A percentile compares a stretch with the other conserved stretches of the same genome.
phyloP scores from a whole-genome alignment of 2,329 filamentous ascomycete genomes.

The Alternaria arborescens region DNA sequence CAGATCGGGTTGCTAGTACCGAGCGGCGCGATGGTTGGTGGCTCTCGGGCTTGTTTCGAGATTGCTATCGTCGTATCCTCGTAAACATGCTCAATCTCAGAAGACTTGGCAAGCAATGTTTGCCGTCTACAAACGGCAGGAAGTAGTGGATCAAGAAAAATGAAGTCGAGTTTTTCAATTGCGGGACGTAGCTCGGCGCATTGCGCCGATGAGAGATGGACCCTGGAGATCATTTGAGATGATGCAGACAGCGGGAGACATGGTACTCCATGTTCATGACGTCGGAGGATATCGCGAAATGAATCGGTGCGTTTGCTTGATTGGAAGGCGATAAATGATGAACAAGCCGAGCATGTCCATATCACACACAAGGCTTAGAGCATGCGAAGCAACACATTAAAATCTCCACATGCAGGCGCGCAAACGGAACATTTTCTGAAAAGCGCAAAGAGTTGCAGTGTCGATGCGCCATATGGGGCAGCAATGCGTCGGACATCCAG shows the following conservation, averaged over 20 bases:
- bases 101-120: conserved; percentile 11
- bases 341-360: conserved; percentile 22
- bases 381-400: conserved; percentile 7
- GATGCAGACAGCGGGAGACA: conserved; percentile 18
- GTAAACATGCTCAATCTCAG: conserved; percentile 17
- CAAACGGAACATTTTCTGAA: conserved; percentile 7
- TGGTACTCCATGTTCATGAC: conserved; percentile 26
- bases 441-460: conserved; percentile 9
- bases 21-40: conserved; percentile 19
- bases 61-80: conserved; percentile 16
- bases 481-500: conserved; percentile 17
- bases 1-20: conserved; percentile 23
- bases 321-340: conserved; percentile 1
- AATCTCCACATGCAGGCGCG: conserved; percentile 14
- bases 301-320: neutral
- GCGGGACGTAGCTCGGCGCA: conserved; percentile 10
- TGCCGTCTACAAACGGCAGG: conserved; percentile 6
- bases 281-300: conserved; percentile 14
- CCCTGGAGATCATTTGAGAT: conserved; percentile 27
- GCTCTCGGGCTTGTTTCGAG: conserved; percentile 14
- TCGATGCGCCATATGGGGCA: conserved; percentile 13
- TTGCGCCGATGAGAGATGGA: conserved; percentile 14
- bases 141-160: conserved; percentile 24
- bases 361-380: conserved; percentile 5
- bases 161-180: conserved; percentile 8